phyloP scores from a whole-genome alignment of 2,329 filamentous ascomycete species.

The Xylaria arbuscula region DNA sequence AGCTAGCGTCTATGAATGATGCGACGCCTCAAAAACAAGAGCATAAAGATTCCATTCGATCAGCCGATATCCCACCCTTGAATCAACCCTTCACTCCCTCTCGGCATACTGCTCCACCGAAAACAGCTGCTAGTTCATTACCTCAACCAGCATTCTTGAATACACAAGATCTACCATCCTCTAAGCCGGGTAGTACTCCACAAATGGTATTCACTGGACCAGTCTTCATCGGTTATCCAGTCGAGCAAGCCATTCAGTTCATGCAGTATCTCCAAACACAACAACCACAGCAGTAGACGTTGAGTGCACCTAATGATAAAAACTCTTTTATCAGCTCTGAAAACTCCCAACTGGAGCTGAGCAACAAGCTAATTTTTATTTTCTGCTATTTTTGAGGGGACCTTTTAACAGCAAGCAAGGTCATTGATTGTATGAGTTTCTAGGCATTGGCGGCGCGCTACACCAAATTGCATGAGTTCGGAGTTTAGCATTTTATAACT shows the following conservation, averaged over 20 bases:
- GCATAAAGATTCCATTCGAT: constrained; percentile 42
- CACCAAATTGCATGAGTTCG: constrained; percentile 31
- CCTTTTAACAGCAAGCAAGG: constrained; percentile 21
- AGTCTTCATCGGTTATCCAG: constrained; percentile 90
- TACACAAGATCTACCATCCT: constrained; percentile 49
- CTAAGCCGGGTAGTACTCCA: constrained; percentile 56
- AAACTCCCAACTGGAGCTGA: background rate
- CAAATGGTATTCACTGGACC: constrained; percentile 92
- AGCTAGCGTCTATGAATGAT: constrained; percentile 52
- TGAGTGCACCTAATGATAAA: background rate
- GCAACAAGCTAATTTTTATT: background rate
- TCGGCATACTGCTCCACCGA: constrained; percentile 41
- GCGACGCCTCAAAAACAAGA: constrained; percentile 44
- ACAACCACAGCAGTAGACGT: constrained; percentile 39
- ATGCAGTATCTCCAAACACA: constrained; percentile 69
- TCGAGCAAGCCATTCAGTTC: constrained; percentile 82
- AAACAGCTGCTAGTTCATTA: constrained; percentile 46
- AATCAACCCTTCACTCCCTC: constrained; percentile 40
- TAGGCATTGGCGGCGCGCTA: constrained; percentile 24
- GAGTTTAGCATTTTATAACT: constrained; percentile 26
- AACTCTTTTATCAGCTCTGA: background rate
- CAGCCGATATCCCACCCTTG: constrained; percentile 37
- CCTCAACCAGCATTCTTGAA: constrained; percentile 66
- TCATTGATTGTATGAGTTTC: constrained; percentile 10
- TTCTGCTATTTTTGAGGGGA: background rate